Evolutionary conservation across 176 grass and related monocot genomes (phyloP).

Genomic region (Eragrostis curvula): DNA sequence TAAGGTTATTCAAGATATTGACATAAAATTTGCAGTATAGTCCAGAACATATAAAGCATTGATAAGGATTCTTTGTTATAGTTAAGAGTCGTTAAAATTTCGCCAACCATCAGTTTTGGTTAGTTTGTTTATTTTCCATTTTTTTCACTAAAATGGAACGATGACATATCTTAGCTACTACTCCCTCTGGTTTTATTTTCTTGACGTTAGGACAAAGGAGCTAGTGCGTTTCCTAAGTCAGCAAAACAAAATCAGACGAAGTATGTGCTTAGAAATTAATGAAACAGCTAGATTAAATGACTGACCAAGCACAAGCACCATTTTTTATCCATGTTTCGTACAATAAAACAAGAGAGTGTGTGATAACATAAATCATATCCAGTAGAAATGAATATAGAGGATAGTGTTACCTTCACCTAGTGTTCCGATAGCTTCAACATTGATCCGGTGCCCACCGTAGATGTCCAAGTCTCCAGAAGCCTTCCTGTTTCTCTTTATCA

Average conservation of each 20-base stretch:
- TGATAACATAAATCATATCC: neutral
- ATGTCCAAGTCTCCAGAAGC: conserved; percentile 42
- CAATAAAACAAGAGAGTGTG: conserved; percentile 16
- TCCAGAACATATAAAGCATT: conserved; percentile 16
- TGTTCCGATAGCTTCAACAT: conserved; percentile 52
- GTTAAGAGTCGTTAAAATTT: conserved; percentile 9
- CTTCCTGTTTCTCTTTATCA: conserved; percentile 55
- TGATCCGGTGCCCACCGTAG: conserved; percentile 58
- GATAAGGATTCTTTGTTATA: neutral
- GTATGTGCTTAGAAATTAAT: conserved; percentile 15
- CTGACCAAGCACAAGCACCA: conserved; percentile 20
- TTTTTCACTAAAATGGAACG: conserved; percentile 19
- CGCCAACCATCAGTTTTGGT: neutral
- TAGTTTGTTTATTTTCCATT: neutral
- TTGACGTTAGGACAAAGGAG: too few relatives aligned
- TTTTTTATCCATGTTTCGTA: conserved; percentile 16
- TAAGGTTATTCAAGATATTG: neutral
- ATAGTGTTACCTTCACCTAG: conserved; percentile 45
- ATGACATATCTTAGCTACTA: conserved; percentile 9
- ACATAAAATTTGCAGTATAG: neutral
- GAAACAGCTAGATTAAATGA: conserved; percentile 32
- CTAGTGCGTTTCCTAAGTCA: too few relatives aligned
- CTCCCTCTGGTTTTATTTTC: too few relatives aligned
- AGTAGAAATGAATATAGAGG: neutral
- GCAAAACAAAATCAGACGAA: too few relatives aligned